These are phyloP conservation scores for Komagataella ulmi DNA, from an alignment of 805 yeast species.

Conservation along the genomic window DNA sequence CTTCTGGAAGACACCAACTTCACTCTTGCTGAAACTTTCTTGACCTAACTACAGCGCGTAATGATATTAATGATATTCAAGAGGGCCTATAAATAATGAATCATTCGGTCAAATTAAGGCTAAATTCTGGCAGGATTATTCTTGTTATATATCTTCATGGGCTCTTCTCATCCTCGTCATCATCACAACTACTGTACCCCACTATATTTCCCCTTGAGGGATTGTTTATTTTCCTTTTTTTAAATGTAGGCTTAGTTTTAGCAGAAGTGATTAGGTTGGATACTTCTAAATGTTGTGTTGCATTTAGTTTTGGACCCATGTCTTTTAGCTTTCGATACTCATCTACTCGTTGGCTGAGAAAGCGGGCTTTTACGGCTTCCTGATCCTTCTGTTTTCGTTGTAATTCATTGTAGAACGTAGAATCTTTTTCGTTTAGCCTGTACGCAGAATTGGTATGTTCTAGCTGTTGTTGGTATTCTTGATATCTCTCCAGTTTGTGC, in stretches of 20 bases:
- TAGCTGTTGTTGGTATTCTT: slow-evolving; percentile 2
- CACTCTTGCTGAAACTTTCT: too few species aligned
- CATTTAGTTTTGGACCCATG: background rate
- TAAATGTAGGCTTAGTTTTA: background rate
- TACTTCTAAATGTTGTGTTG: background rate
- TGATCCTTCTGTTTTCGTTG: background rate
- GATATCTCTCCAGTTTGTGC: slow-evolving; percentile 1
- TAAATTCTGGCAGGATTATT: too few species aligned
- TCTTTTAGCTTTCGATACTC: background rate
- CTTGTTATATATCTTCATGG: too few species aligned
- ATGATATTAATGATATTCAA: too few species aligned
- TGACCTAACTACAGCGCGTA: too few species aligned
- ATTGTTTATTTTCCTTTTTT: background rate
- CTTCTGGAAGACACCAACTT: too few species aligned
- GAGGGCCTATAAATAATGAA: too few species aligned
- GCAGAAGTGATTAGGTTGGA: background rate
- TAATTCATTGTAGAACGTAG: slow-evolving; percentile 1
- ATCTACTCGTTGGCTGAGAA: background rate
- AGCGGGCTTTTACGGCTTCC: background rate
- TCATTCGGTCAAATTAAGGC: too few species aligned
- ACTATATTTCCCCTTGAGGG: background rate
- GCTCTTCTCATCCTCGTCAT: background rate
- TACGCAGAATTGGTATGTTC: slow-evolving; percentile 5
- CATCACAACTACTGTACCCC: background rate
- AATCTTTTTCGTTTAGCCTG: slow-evolving; percentile 2